A percentile compares a stretch with the other conserved stretches of the same genome.
These are phyloP conservation scores for Aphanomyces cochlioides DNA, from an alignment of 352 stramenopile genomes.

Conservation along the genomic window DNA sequence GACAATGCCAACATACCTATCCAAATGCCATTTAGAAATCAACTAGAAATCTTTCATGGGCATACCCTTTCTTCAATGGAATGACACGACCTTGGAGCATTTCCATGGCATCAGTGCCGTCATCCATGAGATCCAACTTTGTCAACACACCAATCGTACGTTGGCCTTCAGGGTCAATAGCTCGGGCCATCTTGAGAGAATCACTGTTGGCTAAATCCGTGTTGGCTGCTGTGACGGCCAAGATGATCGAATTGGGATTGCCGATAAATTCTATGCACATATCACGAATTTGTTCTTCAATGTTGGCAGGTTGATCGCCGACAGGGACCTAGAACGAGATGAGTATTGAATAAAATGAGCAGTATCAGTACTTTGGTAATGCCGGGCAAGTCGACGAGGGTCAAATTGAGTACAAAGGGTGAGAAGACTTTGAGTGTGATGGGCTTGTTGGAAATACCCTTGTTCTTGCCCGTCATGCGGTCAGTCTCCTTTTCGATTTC, in stretches of 20 bases:
- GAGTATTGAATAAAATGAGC: conserved; percentile 5
- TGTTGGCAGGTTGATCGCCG: conserved; percentile 98
- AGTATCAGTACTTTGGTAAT: conserved; percentile 87
- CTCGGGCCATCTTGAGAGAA: conserved; percentile 95
- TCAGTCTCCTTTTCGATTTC: conserved; percentile 99
- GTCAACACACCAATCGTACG: conserved; percentile 99
- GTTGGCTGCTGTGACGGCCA: conserved; percentile 98
- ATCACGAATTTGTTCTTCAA: conserved; percentile 99
- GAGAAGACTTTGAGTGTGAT: conserved; percentile 99
- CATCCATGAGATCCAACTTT: conserved; percentile 99
- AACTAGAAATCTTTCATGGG: background rate
- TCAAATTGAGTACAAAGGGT: conserved; percentile 97
- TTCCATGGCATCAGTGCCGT: conserved; percentile 96
- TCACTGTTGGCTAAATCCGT: conserved; percentile 99
- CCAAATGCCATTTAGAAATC: background rate
- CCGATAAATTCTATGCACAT: conserved; percentile 98
- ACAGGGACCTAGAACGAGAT: conserved; percentile 85
- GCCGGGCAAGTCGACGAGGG: conserved; percentile 98
- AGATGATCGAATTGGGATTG: conserved; percentile 99
- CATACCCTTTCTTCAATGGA: conserved; percentile 94
- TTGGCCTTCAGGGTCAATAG: conserved; percentile 90
- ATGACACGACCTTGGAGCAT: conserved; percentile 97
- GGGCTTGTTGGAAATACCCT: conserved; percentile 96
- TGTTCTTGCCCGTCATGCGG: conserved; percentile 93
- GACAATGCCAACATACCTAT: conserved; percentile 90